phyloP scores from a whole-genome alignment of 192 early-diverging fungal genomes.

The Backusella luteola region DNA sequence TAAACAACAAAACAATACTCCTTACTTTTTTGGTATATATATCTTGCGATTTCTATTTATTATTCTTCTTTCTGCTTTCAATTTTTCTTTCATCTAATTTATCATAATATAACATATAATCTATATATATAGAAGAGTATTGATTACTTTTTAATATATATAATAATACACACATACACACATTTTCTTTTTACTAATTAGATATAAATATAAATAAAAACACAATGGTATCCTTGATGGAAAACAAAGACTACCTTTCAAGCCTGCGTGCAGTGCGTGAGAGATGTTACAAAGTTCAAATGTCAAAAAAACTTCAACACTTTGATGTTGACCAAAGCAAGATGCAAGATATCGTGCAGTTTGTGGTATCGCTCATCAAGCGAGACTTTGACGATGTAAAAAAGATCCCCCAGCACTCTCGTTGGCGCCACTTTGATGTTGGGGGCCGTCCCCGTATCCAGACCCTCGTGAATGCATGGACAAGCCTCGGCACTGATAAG shows the following conservation, averaged over 20 bases:
- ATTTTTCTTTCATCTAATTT: background rate
- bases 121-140: constrained; percentile 1
- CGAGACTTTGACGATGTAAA: constrained; percentile 51
- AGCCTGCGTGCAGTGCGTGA: constrained; percentile 78
- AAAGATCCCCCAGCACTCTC: constrained; percentile 77
- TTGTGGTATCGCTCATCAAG: constrained; percentile 50
- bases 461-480: constrained; percentile 50
- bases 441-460: constrained; percentile 47
- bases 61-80: background rate
- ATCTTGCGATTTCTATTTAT: background rate
- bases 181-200: background rate
- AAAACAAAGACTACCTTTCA: constrained; percentile 46
- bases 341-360: constrained; percentile 65
- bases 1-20: background rate
- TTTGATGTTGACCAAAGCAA: constrained; percentile 71
- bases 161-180: background rate
- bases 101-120: background rate
- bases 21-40: background rate
- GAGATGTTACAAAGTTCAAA: constrained; percentile 61
- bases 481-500: constrained; percentile 31
- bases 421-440: constrained; percentile 85
- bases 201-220: background rate
- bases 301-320: constrained; percentile 60
- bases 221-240: background rate
- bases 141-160: constrained; percentile 9